Percentiles rank a stretch among this genome's conserved stretches.
phyloP scores from a whole-genome alignment of 495 filamentous ascomycete species.

The Penicillium steckii region DNA sequence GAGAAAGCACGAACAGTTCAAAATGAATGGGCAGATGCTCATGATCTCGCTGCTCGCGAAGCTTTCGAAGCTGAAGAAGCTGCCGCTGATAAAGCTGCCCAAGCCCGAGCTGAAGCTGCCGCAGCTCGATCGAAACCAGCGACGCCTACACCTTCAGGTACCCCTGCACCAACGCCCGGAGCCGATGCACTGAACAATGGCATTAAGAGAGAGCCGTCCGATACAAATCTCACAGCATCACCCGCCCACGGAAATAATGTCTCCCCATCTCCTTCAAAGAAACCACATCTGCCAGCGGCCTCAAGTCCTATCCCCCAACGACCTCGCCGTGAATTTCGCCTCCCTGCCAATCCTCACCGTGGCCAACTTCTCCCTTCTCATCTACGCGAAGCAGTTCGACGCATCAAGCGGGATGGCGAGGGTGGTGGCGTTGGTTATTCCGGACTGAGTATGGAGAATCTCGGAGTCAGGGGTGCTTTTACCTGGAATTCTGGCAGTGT shows the following conservation, averaged over 20 bases:
- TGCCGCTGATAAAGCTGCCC: conserved; percentile 39
- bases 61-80: conserved; percentile 34
- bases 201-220: conserved; percentile 26
- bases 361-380: conserved; percentile 81
- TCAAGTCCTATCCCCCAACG: conserved; percentile 13
- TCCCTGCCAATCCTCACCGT: conserved; percentile 49
- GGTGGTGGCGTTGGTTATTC: conserved; percentile 71
- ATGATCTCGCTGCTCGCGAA: conserved; percentile 36
- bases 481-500: conserved; percentile 50
- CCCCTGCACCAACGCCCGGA: conserved; percentile 3
- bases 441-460: conserved; percentile 67
- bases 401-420: conserved; percentile 64
- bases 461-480: conserved; percentile 61
- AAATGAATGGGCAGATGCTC: conserved; percentile 66
- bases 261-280: conserved; percentile 5
- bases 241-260: background rate
- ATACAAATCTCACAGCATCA: conserved; percentile 16
- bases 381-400: conserved; percentile 72
- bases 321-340: conserved; percentile 26
- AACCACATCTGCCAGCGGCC: background rate
- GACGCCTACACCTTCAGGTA: conserved; percentile 18
- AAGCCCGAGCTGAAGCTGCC: conserved; percentile 32
- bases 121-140: conserved; percentile 13
- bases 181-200: conserved; percentile 13
- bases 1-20: conserved; percentile 79